A percentile compares a stretch with the other conserved stretches of the same genome.
These are phyloP conservation scores for Pleurotus citrinopileatus DNA, from an alignment of 768 basidiomycete genomes.

Conservation along the genomic window DNA sequence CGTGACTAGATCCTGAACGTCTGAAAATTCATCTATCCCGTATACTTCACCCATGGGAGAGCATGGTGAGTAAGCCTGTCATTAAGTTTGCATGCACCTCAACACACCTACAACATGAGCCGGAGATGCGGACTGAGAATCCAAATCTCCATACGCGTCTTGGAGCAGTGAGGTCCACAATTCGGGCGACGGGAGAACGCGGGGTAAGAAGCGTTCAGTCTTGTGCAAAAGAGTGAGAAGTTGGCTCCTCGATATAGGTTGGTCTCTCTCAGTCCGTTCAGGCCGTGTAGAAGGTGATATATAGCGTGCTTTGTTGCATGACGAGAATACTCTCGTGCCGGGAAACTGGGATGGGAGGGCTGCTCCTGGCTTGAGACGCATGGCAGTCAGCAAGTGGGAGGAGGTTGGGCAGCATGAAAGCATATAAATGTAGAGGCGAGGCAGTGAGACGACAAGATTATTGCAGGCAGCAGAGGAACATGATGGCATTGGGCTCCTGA, in stretches of 20 bases:
- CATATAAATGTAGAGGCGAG: neutral
- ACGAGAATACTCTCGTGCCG: neutral
- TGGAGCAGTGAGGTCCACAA: slow-evolving; percentile 48
- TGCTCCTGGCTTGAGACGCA: neutral
- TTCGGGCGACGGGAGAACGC: slow-evolving; percentile 35
- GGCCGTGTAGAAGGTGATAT: too few species aligned
- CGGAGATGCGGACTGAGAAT: slow-evolving; percentile 26
- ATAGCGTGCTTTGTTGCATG: neutral
- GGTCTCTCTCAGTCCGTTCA: neutral
- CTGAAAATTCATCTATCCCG: slow-evolving; percentile 52
- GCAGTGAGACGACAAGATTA: neutral
- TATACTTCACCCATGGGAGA: slow-evolving; percentile 41
- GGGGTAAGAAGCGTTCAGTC: slow-evolving; percentile 42
- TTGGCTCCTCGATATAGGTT: neutral
- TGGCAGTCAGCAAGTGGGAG: neutral
- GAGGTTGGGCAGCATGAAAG: neutral
- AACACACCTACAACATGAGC: slow-evolving; percentile 50
- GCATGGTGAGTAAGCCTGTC: neutral
- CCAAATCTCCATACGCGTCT: slow-evolving; percentile 31
- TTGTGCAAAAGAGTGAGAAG: slow-evolving; percentile 47
- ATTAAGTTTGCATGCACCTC: neutral
- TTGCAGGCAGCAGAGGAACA: neutral
- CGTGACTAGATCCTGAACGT: slow-evolving; percentile 57
- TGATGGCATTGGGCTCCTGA: too few species aligned
- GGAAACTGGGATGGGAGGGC: neutral